These are phyloP conservation scores for Exobasidium cylindrosporum DNA, from an alignment of 1,284 basidiomycete genomes.

Conservation along the genomic window DNA sequence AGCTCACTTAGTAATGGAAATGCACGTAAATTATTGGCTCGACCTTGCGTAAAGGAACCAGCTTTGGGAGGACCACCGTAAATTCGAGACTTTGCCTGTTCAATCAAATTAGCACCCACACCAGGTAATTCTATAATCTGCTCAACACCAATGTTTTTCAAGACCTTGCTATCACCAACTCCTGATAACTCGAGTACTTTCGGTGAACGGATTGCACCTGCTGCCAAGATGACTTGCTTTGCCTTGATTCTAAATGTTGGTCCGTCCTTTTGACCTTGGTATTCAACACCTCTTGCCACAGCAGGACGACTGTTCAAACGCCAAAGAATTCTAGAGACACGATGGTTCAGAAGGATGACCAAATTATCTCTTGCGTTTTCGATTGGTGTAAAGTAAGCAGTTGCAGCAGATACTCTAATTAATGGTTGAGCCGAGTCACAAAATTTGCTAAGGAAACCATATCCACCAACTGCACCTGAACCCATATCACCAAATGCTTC, in stretches of 20 bases:
- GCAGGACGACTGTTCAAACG: not conserved
- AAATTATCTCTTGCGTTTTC: slow-evolving; percentile 62
- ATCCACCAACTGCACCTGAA: slow-evolving; percentile 64
- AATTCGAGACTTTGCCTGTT: slow-evolving; percentile 51
- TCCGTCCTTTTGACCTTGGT: slow-evolving; percentile 22
- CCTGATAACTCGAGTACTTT: slow-evolving; percentile 42
- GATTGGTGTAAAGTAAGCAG: slow-evolving; percentile 58
- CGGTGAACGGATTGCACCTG: slow-evolving; percentile 58
- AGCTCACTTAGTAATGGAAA: slow-evolving; percentile 30
- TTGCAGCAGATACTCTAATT: slow-evolving; percentile 52
- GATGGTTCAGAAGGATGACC: slow-evolving; percentile 60
- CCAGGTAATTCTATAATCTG: slow-evolving; percentile 51
- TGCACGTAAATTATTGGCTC: slow-evolving; percentile 41
- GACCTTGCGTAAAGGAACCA: slow-evolving; percentile 32
- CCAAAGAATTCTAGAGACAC: slow-evolving; percentile 51
- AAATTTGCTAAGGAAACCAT: slow-evolving; percentile 53
- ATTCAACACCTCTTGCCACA: slow-evolving; percentile 30
- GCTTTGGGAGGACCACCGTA: slow-evolving; percentile 20
- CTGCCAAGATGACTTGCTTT: slow-evolving; percentile 53
- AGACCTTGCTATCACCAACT: slow-evolving; percentile 50
- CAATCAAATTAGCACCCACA: slow-evolving; percentile 56
- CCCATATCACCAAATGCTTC: slow-evolving; percentile 56
- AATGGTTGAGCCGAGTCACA: slow-evolving; percentile 9
- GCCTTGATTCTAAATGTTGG: slow-evolving; percentile 50
- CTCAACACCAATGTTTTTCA: slow-evolving; percentile 54